Percentiles rank a stretch among this genome's conserved stretches.
Conservation (phyloP, 768 basidiomycete species). For the Boletus pseudo-olivaceus region DNA sequence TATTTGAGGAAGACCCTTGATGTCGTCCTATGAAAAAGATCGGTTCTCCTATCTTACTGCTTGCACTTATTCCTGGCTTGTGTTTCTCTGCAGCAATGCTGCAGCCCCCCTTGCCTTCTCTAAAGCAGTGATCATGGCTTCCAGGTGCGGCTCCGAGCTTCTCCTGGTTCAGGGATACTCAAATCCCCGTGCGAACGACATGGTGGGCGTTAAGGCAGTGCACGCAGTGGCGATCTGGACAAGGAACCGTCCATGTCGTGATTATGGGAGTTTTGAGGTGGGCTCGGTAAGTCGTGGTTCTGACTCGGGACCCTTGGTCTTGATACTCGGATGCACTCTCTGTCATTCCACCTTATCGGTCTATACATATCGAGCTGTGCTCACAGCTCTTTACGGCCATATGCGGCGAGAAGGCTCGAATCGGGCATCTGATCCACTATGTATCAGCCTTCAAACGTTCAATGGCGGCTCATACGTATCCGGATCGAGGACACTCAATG, state of each 20-base stretch:
- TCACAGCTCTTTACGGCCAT: neutral
- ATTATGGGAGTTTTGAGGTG: neutral
- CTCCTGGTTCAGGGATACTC: neutral
- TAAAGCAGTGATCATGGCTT: neutral
- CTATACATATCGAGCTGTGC: neutral
- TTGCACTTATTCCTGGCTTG: neutral
- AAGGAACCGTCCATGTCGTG: neutral
- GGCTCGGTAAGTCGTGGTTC: neutral
- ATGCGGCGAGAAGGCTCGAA: neutral
- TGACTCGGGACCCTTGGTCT: neutral
- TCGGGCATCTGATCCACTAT: neutral
- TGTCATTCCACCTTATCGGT: too few relatives aligned
- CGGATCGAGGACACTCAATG: neutral
- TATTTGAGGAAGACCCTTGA: neutral
- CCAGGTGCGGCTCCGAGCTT: too few relatives aligned
- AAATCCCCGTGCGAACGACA: neutral
- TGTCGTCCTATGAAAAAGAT: too few relatives aligned
- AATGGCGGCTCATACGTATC: neutral
- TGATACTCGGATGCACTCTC: neutral
- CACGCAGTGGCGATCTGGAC: neutral
- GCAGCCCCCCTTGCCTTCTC: too few relatives aligned
- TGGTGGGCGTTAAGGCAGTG: neutral
- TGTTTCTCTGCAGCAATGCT: neutral
- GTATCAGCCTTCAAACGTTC: neutral
- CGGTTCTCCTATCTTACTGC: neutral